phyloP scores from a whole-genome alignment of 2,329 filamentous ascomycete genomes.

The Biscogniauxia mediterranea region DNA sequence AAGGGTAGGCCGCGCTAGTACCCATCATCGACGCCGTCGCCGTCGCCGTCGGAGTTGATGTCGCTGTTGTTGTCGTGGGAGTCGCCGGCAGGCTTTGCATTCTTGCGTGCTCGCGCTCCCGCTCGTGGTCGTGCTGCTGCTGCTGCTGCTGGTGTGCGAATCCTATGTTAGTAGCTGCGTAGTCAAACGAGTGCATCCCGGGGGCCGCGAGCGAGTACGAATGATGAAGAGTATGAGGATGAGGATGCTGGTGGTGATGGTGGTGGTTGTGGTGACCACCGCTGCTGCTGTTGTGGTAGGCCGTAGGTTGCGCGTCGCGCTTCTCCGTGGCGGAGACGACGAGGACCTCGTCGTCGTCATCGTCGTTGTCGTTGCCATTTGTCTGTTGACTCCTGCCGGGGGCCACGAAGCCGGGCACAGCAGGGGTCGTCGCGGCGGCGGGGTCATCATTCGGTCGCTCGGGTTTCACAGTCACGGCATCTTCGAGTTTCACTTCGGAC shows the following conservation, averaged over 20 bases:
- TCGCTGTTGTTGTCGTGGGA: conserved; percentile 4
- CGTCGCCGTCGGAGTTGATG: neutral
- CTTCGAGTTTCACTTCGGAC: conserved; percentile 36
- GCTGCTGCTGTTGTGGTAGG: neutral
- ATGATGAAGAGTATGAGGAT: conserved; percentile 17
- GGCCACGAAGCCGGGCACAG: neutral
- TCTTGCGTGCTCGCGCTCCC: neutral
- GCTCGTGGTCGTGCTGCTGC: neutral
- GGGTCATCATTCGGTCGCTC: conserved; percentile 24
- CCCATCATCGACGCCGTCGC: conserved; percentile 9
- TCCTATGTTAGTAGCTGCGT: conserved; percentile 27
- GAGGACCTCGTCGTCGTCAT: conserved; percentile 32
- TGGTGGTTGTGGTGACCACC: conserved; percentile 3
- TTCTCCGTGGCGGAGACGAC: conserved; percentile 28
- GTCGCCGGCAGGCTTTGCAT: conserved; percentile 6
- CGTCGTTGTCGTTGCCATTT: conserved; percentile 8
- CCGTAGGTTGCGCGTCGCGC: conserved; percentile 11
- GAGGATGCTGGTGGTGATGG: conserved; percentile 18
- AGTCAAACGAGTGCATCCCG: conserved; percentile 27
- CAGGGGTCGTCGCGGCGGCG: conserved; percentile 11
- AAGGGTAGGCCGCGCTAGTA: conserved; percentile 22
- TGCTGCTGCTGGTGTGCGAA: conserved; percentile 23
- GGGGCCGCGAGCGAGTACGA: conserved; percentile 12
- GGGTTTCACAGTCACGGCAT: conserved; percentile 30
- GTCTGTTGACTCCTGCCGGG: too few relatives aligned